A percentile compares a stretch with the other conserved stretches of the same genome.
Evolutionary conservation across 306 rosid species (phyloP).

Genomic region (Lupinus albus): DNA sequence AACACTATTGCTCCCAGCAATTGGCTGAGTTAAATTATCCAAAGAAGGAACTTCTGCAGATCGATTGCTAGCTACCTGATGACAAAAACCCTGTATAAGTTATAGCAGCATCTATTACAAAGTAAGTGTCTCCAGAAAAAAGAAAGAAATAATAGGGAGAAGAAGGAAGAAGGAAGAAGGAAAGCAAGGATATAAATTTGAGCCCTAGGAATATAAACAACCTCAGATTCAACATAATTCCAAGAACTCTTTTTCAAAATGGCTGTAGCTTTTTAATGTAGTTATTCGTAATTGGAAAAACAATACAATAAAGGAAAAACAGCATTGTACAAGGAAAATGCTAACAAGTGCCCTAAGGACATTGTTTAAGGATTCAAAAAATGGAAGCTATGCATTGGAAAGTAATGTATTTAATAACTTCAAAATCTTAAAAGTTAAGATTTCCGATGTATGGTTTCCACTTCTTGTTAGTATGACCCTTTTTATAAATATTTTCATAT

Average conservation of each 20-base stretch:
- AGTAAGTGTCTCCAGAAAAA: conserved; percentile 33
- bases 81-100: conserved; percentile 31
- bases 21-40: conserved; percentile 47
- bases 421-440: too few species aligned
- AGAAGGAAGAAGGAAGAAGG: background rate
- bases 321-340: too few species aligned
- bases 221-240: conserved; percentile 17
- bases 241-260: conserved; percentile 22
- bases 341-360: too few species aligned
- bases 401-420: too few species aligned
- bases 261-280: background rate
- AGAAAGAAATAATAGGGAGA: conserved; percentile 3
- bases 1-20: conserved; percentile 40
- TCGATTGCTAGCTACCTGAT: conserved; percentile 57
- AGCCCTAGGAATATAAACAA: background rate
- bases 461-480: too few species aligned
- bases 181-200: background rate
- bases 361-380: too few species aligned
- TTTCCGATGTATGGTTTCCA: too few species aligned
- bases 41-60: conserved; percentile 52
- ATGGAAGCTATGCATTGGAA: too few species aligned
- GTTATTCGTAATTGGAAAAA: conserved; percentile 9
- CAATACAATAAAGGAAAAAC: background rate
- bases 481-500: too few species aligned
- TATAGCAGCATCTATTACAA: conserved; percentile 28